Percentiles rank a stretch among this genome's conserved stretches.
Evolutionary conservation across 2,329 filamentous ascomycete genomes (phyloP).

Genomic region (Chalaropsis ovoidea): DNA sequence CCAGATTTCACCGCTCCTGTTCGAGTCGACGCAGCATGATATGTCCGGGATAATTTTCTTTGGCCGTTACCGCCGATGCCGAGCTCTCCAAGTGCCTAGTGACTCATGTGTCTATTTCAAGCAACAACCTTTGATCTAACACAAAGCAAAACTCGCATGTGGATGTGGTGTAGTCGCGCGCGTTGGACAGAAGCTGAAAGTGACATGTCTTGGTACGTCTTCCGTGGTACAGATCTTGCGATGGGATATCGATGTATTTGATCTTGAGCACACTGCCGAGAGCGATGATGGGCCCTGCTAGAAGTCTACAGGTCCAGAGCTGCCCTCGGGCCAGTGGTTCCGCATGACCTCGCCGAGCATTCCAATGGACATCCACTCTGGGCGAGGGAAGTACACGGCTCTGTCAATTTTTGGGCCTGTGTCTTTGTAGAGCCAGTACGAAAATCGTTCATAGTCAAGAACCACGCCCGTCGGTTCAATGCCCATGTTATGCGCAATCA

Average conservation of each 20-base stretch:
- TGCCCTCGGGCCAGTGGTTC: constrained; percentile 10
- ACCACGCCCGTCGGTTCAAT: neutral
- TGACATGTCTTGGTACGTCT: neutral
- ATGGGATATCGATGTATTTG: neutral
- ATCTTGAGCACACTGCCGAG: neutral
- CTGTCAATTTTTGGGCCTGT: constrained; percentile 1
- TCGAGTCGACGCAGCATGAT: neutral
- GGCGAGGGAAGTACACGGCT: constrained; percentile 11
- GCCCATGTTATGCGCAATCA: neutral
- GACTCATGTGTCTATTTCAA: neutral
- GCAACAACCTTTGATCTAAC: neutral
- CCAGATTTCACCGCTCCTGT: neutral
- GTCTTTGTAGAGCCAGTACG: constrained; percentile 5
- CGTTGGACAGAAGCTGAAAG: neutral
- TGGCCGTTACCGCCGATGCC: neutral
- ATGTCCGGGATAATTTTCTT: neutral
- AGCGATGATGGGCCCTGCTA: neutral
- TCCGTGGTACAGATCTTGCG: neutral
- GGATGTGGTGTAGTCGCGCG: neutral
- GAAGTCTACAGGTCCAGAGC: neutral
- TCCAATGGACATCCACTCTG: constrained; percentile 16
- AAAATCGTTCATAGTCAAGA: constrained; percentile 12
- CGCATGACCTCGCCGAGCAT: neutral
- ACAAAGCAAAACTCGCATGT: neutral
- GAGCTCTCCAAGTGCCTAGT: neutral